phyloP scores from a whole-genome alignment of 257 asterid species.

The Fraxinus americana region DNA sequence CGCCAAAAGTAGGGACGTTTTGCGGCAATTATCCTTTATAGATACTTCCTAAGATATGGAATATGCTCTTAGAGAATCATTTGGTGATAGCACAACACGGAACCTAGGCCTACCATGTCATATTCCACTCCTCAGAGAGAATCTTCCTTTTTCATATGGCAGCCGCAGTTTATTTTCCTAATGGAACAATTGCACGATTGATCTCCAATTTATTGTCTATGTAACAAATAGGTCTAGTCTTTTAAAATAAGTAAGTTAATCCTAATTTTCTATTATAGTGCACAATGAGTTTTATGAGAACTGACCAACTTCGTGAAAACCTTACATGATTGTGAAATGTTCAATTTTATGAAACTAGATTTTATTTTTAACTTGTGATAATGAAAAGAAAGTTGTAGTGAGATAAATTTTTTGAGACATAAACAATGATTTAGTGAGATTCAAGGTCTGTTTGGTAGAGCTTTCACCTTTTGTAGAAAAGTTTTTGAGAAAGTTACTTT shows the following conservation, averaged over 20 bases:
- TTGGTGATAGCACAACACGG: not conserved
- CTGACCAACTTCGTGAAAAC: not conserved
- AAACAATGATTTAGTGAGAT: not conserved
- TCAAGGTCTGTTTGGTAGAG: too few relatives aligned
- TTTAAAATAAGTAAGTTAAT: too few relatives aligned
- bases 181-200: not conserved
- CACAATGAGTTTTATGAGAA: not conserved
- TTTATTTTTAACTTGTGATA: too few relatives aligned
- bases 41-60: too few relatives aligned
- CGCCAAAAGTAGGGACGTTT: too few relatives aligned
- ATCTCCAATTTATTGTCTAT: not conserved
- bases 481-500: too few relatives aligned
- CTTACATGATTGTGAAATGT: not conserved
- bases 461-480: too few relatives aligned
- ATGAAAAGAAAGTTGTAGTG: not conserved
- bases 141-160: not conserved
- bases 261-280: not conserved
- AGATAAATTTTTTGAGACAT: too few relatives aligned
- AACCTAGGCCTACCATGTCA: not conserved
- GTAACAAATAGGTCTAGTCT: not conserved
- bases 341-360: not conserved
- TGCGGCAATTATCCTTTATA: too few relatives aligned
- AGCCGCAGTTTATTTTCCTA: not conserved
- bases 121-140: not conserved
- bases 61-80: too few relatives aligned